Evolutionary conservation across 2,329 filamentous ascomycete species (phyloP).

Genomic region (Colletotrichum sp.): DNA sequence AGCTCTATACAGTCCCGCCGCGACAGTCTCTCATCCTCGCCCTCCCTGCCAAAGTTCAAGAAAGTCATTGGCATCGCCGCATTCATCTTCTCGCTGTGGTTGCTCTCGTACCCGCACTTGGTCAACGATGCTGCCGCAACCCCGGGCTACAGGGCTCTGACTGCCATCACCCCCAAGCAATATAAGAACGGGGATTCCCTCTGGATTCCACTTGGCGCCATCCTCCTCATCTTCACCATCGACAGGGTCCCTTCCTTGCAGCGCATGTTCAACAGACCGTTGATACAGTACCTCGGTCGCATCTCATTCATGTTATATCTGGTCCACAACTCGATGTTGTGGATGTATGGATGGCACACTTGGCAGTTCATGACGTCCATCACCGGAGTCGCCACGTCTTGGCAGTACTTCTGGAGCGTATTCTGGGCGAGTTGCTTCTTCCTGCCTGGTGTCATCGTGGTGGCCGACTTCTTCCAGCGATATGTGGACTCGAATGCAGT

Average conservation of each 20-base stretch:
- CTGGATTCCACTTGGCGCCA: slow-evolving; percentile 2
- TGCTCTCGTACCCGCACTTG: not conserved
- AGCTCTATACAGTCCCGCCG: not conserved
- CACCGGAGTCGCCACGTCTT: not conserved
- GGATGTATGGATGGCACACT: slow-evolving; percentile 49
- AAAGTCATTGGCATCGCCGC: not conserved
- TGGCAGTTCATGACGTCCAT: not conserved
- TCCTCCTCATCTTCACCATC: not conserved
- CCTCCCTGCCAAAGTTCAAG: not conserved
- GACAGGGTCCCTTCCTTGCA: slow-evolving; percentile 49
- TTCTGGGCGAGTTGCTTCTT: not conserved
- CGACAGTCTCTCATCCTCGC: not conserved
- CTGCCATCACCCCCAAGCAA: not conserved
- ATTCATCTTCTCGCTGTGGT: not conserved
- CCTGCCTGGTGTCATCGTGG: not conserved
- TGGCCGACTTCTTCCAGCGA: slow-evolving; percentile 7
- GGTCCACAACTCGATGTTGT: slow-evolving; percentile 67
- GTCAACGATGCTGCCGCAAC: not conserved
- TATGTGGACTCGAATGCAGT: slow-evolving; percentile 2
- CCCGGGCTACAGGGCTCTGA: not conserved
- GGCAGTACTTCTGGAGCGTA: not conserved
- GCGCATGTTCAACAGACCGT: slow-evolving; percentile 61
- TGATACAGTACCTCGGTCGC: slow-evolving; percentile 67
- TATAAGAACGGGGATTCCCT: not conserved
- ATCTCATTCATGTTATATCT: slow-evolving; percentile 69